Conservation (phyloP, 805 yeast genomes). For the Yamadazyma philogaea region DNA sequence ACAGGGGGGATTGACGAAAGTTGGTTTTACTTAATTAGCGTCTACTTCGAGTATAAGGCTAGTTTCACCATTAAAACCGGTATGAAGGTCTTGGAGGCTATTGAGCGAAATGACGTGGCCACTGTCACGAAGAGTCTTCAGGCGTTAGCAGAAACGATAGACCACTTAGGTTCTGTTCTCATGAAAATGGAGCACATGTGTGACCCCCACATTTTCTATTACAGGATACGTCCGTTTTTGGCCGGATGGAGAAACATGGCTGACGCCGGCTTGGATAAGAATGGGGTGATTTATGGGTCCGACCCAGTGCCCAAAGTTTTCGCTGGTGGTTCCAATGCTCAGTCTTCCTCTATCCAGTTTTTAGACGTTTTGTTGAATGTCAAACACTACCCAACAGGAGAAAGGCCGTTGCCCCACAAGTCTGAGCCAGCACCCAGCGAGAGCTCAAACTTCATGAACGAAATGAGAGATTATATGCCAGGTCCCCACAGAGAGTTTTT, state of each 20-base stretch:
- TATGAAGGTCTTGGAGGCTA: slow-evolving; percentile 58
- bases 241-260: slow-evolving; percentile 96
- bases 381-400: slow-evolving; percentile 77
- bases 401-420: slow-evolving; percentile 31
- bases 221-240: slow-evolving; percentile 78
- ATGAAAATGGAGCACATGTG: slow-evolving; percentile 90
- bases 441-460: slow-evolving; percentile 56
- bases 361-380: slow-evolving; percentile 75
- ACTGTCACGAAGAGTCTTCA: slow-evolving; percentile 50
- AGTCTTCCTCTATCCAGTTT: slow-evolving; percentile 83
- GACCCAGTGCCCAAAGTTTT: slow-evolving; percentile 52
- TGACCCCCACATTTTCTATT: slow-evolving; percentile 89
- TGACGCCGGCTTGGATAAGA: slow-evolving; percentile 65
- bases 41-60: slow-evolving; percentile 80
- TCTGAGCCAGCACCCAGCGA: slow-evolving; percentile 16
- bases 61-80: slow-evolving; percentile 69
- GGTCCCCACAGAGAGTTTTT: slow-evolving; percentile 76
- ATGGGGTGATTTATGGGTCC: slow-evolving; percentile 77
- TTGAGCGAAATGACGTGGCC: slow-evolving; percentile 43
- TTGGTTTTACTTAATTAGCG: slow-evolving; percentile 91
- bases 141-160: slow-evolving; percentile 69
- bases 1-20: slow-evolving; percentile 90
- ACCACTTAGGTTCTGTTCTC: slow-evolving; percentile 65
- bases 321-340: slow-evolving; percentile 95
- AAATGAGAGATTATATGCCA: slow-evolving; percentile 91